These are phyloP conservation scores for Haplosporangium sp. DNA, from an alignment of 371 early-diverging fungal genomes.

Conservation along the genomic window DNA sequence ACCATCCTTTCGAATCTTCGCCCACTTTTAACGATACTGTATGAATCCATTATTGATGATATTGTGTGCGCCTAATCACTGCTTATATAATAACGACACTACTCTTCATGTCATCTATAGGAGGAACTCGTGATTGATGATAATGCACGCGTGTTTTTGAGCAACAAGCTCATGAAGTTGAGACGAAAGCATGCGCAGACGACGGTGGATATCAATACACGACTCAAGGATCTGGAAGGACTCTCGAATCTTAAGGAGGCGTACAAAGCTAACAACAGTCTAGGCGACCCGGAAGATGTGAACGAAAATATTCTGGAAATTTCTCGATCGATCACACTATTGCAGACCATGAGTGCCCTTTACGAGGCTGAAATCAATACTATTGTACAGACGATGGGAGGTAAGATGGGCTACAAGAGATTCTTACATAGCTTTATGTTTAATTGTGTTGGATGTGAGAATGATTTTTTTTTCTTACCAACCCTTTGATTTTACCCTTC, in stretches of 20 bases:
- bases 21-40: slow-evolving; percentile 54
- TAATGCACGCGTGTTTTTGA: slow-evolving; percentile 65
- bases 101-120: slow-evolving; percentile 34
- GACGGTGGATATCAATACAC: slow-evolving; percentile 60
- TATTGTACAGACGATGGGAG: slow-evolving; percentile 70
- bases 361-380: slow-evolving; percentile 68
- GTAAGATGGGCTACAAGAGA: slow-evolving; percentile 28
- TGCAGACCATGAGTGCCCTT: slow-evolving; percentile 63
- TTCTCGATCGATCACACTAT: slow-evolving; percentile 60
- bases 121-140: slow-evolving; percentile 68
- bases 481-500: not conserved
- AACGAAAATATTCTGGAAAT: slow-evolving; percentile 62
- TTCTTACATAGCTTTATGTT: no score
- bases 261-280: slow-evolving; percentile 54
- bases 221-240: slow-evolving; percentile 62
- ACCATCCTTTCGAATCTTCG: slow-evolving; percentile 56
- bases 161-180: slow-evolving; percentile 71
- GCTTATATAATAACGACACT: not conserved
- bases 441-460: no score
- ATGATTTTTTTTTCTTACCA: not conserved
- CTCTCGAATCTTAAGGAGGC: slow-evolving; percentile 59
- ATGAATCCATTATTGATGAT: slow-evolving; percentile 2
- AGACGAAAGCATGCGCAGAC: slow-evolving; percentile 58
- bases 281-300: slow-evolving; percentile 59
- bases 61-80: no score